These are phyloP conservation scores for Cucumis hystrix DNA, from an alignment of 306 rosid species.

Conservation along the genomic window DNA sequence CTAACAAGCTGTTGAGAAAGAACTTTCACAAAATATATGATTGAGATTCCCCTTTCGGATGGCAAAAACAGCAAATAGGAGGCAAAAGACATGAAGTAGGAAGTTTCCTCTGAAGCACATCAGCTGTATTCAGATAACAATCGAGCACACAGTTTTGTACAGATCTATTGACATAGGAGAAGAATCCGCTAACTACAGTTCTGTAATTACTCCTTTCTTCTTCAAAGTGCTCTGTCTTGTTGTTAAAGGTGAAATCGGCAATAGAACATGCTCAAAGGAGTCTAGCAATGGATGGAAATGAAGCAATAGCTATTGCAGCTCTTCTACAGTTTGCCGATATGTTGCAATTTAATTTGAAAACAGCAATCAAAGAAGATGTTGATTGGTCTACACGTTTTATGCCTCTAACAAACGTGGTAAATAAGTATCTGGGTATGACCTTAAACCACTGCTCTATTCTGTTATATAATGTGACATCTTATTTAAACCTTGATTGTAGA, in stretches of 20 bases:
- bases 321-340: slow-evolving; percentile 58
- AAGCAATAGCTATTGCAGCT: slow-evolving; percentile 49
- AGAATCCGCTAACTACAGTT: neutral
- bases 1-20: neutral
- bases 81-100: neutral
- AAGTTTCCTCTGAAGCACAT: neutral
- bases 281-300: slow-evolving; percentile 35
- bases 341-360: slow-evolving; percentile 54
- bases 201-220: neutral
- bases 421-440: slow-evolving; percentile 5
- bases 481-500: slow-evolving; percentile 33
- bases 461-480: neutral
- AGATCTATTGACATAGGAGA: neutral
- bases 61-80: neutral
- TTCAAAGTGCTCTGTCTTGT: slow-evolving; percentile 22
- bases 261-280: slow-evolving; percentile 53
- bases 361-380: slow-evolving; percentile 50
- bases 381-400: slow-evolving; percentile 70
- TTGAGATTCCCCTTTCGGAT: neutral
- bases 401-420: slow-evolving; percentile 86
- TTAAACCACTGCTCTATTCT: neutral
- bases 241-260: slow-evolving; percentile 65
- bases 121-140: neutral
- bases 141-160: neutral
- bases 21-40: neutral